Evolutionary conservation across 768 basidiomycete genomes (phyloP).

Genomic region (Pisolithus orientalis): DNA sequence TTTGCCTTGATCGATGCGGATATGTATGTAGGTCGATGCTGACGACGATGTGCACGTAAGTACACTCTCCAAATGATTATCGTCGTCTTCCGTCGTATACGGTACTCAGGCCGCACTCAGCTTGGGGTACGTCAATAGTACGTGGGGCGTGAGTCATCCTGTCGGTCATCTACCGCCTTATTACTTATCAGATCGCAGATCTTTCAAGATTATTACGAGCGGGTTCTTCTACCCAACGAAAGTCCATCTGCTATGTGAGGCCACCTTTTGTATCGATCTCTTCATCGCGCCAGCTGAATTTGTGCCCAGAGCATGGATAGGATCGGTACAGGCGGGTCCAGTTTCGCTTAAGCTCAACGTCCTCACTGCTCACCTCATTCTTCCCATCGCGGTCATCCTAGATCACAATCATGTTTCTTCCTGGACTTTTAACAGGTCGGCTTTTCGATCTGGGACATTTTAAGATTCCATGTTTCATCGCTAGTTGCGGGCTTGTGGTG

Average conservation of each 20-base stretch:
- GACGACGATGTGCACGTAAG: slow-evolving; percentile 37
- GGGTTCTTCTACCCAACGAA: slow-evolving; percentile 39
- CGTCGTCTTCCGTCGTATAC: not conserved
- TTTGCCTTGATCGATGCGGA: not conserved
- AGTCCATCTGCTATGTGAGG: slow-evolving; percentile 60
- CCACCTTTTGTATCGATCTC: not conserved
- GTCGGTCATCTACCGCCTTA: not conserved
- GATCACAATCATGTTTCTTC: slow-evolving; percentile 49
- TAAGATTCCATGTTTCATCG: slow-evolving; percentile 40
- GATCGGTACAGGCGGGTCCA: slow-evolving; percentile 55
- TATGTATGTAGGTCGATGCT: slow-evolving; percentile 9
- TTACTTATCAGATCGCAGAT: slow-evolving; percentile 33
- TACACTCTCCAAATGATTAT: not conserved
- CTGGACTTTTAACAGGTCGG: slow-evolving; percentile 57
- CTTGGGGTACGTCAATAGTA: slow-evolving; percentile 61
- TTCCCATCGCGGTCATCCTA: slow-evolving; percentile 35
- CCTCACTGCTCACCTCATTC: not conserved
- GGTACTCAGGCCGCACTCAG: slow-evolving; percentile 15
- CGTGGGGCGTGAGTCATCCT: slow-evolving; percentile 57
- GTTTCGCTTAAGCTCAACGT: not conserved
- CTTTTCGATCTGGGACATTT: slow-evolving; percentile 72
- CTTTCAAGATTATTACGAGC: slow-evolving; percentile 70
- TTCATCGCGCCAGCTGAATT: not conserved
- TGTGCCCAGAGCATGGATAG: slow-evolving; percentile 64
- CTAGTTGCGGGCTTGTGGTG: slow-evolving; percentile 44